These are phyloP conservation scores for Amoebophrya sp. DNA, from an alignment of 169 alveolate genomes.

Conservation along the genomic window DNA sequence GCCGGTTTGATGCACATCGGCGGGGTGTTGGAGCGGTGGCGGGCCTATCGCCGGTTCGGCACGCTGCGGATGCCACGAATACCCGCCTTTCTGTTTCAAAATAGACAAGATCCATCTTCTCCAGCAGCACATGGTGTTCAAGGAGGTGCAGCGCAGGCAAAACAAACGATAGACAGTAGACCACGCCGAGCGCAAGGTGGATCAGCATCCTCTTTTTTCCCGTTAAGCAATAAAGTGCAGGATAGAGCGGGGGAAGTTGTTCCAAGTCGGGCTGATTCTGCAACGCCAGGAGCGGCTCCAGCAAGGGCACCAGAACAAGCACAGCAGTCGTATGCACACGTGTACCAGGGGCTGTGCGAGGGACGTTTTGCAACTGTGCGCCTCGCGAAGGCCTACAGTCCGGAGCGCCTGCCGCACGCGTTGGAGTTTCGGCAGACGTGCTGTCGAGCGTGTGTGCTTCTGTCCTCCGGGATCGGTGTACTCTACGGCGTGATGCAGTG, in stretches of 20 bases:
- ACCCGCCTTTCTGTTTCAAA: not conserved
- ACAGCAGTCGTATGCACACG: no score
- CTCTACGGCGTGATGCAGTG: not conserved
- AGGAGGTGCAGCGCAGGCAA: no score
- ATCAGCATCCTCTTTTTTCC: no score
- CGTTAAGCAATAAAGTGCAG: no score
- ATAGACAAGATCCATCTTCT: not conserved
- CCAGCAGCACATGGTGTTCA: no score
- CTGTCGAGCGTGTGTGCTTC: not conserved
- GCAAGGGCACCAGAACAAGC: not conserved
- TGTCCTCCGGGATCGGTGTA: not conserved
- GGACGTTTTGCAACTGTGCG: not conserved
- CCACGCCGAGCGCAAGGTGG: no score
- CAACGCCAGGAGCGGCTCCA: no score
- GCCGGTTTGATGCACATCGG: not conserved
- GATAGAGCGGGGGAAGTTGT: no score
- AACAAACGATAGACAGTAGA: no score
- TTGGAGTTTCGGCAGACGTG: not conserved
- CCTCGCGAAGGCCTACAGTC: not conserved
- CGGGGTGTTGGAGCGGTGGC: not conserved
- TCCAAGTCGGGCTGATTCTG: no score
- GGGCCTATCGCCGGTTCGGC: not conserved
- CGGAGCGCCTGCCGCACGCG: not conserved
- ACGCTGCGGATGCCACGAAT: not conserved
- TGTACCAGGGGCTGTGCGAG: not conserved